Conservation (phyloP, 768 basidiomycete genomes). For the Cystoderma amianthinum region DNA sequence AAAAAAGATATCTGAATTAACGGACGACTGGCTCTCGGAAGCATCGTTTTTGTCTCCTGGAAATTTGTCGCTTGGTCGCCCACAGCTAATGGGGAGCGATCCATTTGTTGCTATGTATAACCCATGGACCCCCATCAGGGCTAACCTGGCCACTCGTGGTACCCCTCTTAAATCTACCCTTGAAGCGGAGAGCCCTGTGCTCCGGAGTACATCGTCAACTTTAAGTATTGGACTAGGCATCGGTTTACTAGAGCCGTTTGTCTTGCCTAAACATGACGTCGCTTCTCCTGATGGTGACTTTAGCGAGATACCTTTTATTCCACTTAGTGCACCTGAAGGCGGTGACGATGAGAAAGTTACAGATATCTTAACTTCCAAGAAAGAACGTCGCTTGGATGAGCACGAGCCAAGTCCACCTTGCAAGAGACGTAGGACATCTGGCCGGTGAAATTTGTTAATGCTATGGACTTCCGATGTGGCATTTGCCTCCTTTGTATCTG, state of each 20-base stretch:
- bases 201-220: constrained; percentile 29
- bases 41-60: constrained; percentile 18
- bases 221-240: constrained; percentile 38
- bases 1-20: constrained; percentile 24
- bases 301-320: constrained; percentile 16
- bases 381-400: constrained; percentile 4
- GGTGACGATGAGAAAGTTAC: neutral
- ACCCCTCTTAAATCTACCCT: constrained; percentile 21
- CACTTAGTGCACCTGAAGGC: neutral
- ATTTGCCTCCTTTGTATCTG: constrained; percentile 3
- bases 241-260: constrained; percentile 51
- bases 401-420: constrained; percentile 30
- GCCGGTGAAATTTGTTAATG: constrained; percentile 3
- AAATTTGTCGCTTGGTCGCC: constrained; percentile 8
- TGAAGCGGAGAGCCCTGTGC: constrained; percentile 49
- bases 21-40: constrained; percentile 37
- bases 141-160: constrained; percentile 11
- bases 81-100: constrained; percentile 22
- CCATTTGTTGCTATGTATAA: constrained; percentile 43
- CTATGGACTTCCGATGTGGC: constrained; percentile 1
- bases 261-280: constrained; percentile 29
- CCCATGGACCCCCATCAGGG: constrained; percentile 24
- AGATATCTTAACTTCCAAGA: neutral
- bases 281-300: constrained; percentile 21
- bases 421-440: constrained; percentile 45